A percentile compares a stretch with the other conserved stretches of the same genome.
phyloP scores from a whole-genome alignment of 2,329 filamentous ascomycete species.

The Sclerotinia nivalis region DNA sequence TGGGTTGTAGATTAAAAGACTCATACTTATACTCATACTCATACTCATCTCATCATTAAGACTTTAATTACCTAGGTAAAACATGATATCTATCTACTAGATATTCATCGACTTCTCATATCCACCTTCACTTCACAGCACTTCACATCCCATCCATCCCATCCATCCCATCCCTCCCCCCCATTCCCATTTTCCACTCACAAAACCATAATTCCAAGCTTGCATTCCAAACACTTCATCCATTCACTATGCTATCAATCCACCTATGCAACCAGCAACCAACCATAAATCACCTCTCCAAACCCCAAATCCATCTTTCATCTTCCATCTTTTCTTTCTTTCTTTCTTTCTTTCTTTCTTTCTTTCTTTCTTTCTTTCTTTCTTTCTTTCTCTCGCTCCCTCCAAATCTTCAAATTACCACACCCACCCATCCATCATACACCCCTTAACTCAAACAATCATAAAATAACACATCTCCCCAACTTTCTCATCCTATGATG shows the following conservation, averaged over 20 bases:
- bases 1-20: too few relatives aligned
- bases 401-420: slow-evolving; percentile 13
- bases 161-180: neutral
- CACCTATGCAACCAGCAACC: neutral
- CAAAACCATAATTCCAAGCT: too few relatives aligned
- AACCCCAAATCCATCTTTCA: neutral
- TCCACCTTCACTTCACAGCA: neutral
- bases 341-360: neutral
- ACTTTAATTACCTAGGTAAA: too few relatives aligned
- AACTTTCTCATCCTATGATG: slow-evolving; percentile 16
- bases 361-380: neutral
- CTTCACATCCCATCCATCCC: neutral
- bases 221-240: too few relatives aligned
- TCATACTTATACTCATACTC: too few relatives aligned
- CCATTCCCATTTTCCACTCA: too few relatives aligned
- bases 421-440: neutral
- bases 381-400: neutral
- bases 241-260: neutral
- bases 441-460: neutral
- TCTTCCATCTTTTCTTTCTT: neutral
- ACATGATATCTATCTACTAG: neutral
- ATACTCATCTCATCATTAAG: too few relatives aligned
- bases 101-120: neutral
- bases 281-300: neutral
- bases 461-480: slow-evolving; percentile 24